These are phyloP conservation scores for Beta vulgaris DNA, from an alignment of 148 eudicot species.

Conservation along the genomic window DNA sequence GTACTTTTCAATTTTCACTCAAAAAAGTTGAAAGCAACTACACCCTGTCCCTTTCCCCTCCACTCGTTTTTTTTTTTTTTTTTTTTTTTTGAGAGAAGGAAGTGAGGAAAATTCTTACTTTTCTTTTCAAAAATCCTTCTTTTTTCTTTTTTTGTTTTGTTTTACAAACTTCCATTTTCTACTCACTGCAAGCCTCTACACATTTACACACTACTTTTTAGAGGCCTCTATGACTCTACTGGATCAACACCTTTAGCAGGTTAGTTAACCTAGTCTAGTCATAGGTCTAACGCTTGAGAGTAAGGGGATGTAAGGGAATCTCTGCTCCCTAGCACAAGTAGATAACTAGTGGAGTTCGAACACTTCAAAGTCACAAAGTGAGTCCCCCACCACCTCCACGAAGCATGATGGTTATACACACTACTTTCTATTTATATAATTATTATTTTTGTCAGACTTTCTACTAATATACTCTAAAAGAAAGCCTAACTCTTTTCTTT, in stretches of 20 bases:
- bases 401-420: no score
- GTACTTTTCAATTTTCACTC: constrained; percentile 31
- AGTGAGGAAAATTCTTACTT: no score
- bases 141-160: background rate
- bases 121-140: background rate
- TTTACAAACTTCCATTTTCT: constrained; percentile 20
- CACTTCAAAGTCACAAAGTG: no score
- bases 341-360: no score
- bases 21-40: constrained; percentile 41
- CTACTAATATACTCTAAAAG: constrained; percentile 14
- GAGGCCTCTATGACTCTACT: no score
- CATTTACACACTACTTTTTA: constrained; percentile 16
- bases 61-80: constrained; percentile 25
- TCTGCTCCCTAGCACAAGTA: no score
- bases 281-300: no score
- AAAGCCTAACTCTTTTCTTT: background rate
- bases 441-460: constrained; percentile 4
- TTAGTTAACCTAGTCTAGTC: no score
- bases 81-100: no score
- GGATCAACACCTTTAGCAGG: no score
- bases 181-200: constrained; percentile 28
- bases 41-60: constrained; percentile 41
- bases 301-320: no score
- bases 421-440: constrained; percentile 18
- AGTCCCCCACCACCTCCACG: no score